These are phyloP conservation scores for Schizothecium vesticola DNA, from an alignment of 495 filamentous ascomycete species.

Conservation along the genomic window DNA sequence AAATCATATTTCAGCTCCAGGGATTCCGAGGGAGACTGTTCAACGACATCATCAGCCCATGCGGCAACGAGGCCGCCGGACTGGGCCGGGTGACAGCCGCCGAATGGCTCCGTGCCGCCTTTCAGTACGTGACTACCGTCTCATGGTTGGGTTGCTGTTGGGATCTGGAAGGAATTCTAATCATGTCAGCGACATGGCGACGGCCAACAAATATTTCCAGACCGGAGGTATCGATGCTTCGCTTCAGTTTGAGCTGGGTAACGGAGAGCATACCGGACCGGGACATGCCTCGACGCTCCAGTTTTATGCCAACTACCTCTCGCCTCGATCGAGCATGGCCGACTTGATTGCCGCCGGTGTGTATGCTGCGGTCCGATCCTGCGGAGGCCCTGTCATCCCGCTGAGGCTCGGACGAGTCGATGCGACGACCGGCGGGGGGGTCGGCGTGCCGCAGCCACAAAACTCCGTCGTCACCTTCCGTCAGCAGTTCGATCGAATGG, in stretches of 20 bases:
- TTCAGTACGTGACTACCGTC: slow-evolving; percentile 37
- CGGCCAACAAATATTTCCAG: slow-evolving; percentile 42
- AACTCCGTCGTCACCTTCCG: slow-evolving; percentile 47
- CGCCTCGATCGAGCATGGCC: slow-evolving; percentile 44
- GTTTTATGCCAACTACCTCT: slow-evolving; percentile 50
- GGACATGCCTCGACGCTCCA: slow-evolving; percentile 53
- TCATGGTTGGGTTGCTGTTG: background rate
- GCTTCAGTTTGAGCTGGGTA: slow-evolving; percentile 51
- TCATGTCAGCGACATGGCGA: slow-evolving; percentile 48
- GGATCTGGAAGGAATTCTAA: background rate
- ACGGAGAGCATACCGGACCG: slow-evolving; percentile 54
- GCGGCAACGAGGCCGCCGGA: slow-evolving; percentile 49
- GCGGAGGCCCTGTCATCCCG: slow-evolving; percentile 53
- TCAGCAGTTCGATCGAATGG: slow-evolving; percentile 53
- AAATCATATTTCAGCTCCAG: slow-evolving; percentile 54
- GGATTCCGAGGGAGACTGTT: slow-evolving; percentile 51
- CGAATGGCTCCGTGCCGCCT: slow-evolving; percentile 58
- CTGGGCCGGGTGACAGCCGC: slow-evolving; percentile 52
- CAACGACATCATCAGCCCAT: slow-evolving; percentile 52
- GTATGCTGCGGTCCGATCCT: slow-evolving; percentile 51
- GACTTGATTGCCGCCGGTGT: slow-evolving; percentile 58
- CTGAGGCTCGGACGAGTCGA: slow-evolving; percentile 52
- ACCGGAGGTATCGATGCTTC: slow-evolving; percentile 57
- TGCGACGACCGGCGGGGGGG: slow-evolving; percentile 43
- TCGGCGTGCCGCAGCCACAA: slow-evolving; percentile 55